Evolutionary conservation across 2,329 filamentous ascomycete genomes (phyloP), one percentile per base, ranked within the genome.

Genomic region (Incumbomyces lentus): DNA sequence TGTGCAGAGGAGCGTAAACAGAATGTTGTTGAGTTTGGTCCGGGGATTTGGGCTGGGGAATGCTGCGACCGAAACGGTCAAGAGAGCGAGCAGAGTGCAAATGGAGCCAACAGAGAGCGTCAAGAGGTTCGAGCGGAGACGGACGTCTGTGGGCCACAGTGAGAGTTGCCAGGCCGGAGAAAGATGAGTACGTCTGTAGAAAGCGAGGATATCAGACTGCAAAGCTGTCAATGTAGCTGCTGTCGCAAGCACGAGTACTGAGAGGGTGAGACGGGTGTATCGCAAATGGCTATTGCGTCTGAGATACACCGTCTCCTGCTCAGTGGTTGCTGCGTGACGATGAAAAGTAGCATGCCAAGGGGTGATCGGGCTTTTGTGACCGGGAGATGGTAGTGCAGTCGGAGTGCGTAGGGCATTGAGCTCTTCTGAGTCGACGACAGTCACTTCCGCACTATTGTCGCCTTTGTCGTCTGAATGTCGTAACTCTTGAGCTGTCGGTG

Each of bases 61-160:
- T 18, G 46, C 30, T 31, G 46, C 48, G 13, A 40, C 30, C 30
- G 35, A 14, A 26, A 46, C 11, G 44, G 52, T 51, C 51, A 62
- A 47, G 22, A 68, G 60, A 38, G 35, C 52, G 32, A 64, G 51
- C 17, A 49, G 41, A 63, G 31, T 53, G 35, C 68, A 58, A 5
- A 70, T 56, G n/a, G 57, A 57, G 5, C 63, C 65, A 38, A 63
- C 64, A 2, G 60, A 54, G 30, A 70, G 49, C 0, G 62, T 52
- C 13, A 62, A 64, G 14, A 64, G 56, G 0, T 64, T 65, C 11
- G 66, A 66, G 17, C 64, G 62, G 10, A 66, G 29, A 48, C 70
- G 66, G 39, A 69, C 52, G 47, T 68, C 64, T 46, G 62, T 46
- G 2, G 68, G 67, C 68, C 68, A 70, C 1, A 70, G 57, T 17